A percentile compares a stretch with the other conserved stretches of the same genome.
Evolutionary conservation across 768 basidiomycete species (phyloP).

Genomic region (Mycena crocata): DNA sequence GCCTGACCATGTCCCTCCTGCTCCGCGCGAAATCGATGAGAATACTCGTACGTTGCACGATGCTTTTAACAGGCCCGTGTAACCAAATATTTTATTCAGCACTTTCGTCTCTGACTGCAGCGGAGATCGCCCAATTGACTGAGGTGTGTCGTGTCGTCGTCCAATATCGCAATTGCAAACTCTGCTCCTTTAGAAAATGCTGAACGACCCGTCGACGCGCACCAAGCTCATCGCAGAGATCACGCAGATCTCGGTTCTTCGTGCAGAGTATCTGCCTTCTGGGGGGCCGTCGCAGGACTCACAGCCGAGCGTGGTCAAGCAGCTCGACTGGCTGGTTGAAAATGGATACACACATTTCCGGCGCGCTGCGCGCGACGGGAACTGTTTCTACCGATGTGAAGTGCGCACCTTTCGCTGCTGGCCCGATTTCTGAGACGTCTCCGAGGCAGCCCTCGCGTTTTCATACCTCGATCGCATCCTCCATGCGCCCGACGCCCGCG

Average conservation of each 20-base stretch:
- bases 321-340: slow-evolving; percentile 76
- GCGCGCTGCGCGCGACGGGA: slow-evolving; percentile 65
- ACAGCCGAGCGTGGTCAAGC: slow-evolving; percentile 69
- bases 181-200: slow-evolving; percentile 21
- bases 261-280: slow-evolving; percentile 78
- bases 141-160: slow-evolving; percentile 13
- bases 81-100: too few relatives aligned
- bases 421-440: slow-evolving; percentile 32
- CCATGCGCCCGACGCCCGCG: slow-evolving; percentile 38
- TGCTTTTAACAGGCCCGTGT: not conserved
- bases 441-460: slow-evolving; percentile 76
- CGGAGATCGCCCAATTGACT: slow-evolving; percentile 28
- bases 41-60: slow-evolving; percentile 26
- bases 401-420: slow-evolving; percentile 13
- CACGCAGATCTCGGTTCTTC: slow-evolving; percentile 63
- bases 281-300: too few relatives aligned
- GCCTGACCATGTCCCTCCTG: slow-evolving; percentile 9
- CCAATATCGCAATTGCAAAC: not conserved
- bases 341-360: slow-evolving; percentile 62
- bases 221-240: slow-evolving; percentile 61
- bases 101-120: slow-evolving; percentile 25
- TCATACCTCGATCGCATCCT: slow-evolving; percentile 83
- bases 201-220: slow-evolving; percentile 27
- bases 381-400: slow-evolving; percentile 93
- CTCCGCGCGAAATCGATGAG: slow-evolving; percentile 28